Conservation (phyloP, 306 rosid genomes). For the Comarum palustre region DNA sequence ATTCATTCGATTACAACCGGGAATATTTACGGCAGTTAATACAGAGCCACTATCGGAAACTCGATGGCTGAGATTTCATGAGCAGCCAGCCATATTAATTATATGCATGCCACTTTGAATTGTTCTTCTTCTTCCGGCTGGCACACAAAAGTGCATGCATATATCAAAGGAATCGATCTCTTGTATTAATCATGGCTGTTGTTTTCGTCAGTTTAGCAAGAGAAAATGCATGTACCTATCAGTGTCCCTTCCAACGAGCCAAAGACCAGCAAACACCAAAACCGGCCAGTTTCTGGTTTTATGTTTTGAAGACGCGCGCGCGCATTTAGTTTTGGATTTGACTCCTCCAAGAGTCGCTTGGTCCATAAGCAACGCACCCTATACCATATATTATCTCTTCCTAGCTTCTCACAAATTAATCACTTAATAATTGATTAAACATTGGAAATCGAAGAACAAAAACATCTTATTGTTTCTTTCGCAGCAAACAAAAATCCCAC, state of each 20-base stretch:
- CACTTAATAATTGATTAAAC: not conserved
- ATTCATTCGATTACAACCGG: too few relatives aligned
- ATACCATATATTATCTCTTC: slow-evolving; percentile 20
- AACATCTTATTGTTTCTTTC: not conserved
- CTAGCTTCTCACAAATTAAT: not conserved
- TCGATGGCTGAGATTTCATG: too few relatives aligned
- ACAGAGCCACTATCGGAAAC: too few relatives aligned
- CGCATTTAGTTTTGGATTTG: not conserved
- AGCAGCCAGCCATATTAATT: too few relatives aligned
- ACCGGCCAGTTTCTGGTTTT: not conserved
- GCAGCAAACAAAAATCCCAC: not conserved
- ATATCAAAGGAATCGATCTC: too few relatives aligned
- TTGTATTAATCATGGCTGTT: too few relatives aligned
- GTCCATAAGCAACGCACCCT: slow-evolving; percentile 36
- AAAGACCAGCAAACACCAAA: not conserved
- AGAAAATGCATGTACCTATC: not conserved
- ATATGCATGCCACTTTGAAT: too few relatives aligned
- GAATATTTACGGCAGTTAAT: too few relatives aligned
- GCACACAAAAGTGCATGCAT: too few relatives aligned
- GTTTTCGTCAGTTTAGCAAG: not conserved
- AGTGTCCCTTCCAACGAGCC: not conserved
- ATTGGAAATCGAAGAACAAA: not conserved
- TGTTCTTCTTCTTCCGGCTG: too few relatives aligned
- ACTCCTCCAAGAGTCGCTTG: slow-evolving; percentile 41
- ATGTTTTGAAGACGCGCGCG: not conserved